These are phyloP conservation scores for Echinosophora koreensis DNA, from an alignment of 306 rosid genomes.

Conservation along the genomic window DNA sequence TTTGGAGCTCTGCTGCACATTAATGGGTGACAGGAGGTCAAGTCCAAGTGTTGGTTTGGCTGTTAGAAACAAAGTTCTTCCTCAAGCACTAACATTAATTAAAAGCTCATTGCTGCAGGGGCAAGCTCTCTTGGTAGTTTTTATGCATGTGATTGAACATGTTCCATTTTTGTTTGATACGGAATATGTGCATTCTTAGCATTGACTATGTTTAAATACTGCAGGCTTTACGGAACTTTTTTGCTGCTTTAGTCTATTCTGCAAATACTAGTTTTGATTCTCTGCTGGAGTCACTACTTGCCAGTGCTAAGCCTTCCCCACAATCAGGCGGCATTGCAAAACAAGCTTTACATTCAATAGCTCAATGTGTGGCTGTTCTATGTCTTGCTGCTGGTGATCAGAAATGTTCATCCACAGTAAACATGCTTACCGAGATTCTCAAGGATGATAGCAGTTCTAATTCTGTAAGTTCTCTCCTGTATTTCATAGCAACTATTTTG, in stretches of 20 bases:
- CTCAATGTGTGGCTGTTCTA: constrained; percentile 96
- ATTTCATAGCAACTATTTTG: constrained; percentile 29
- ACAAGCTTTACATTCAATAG: constrained; percentile 95
- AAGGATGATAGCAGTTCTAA: constrained; percentile 80
- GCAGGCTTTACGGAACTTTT: constrained; percentile 94
- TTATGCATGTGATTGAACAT: constrained; percentile 39
- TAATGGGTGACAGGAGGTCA: constrained; percentile 96
- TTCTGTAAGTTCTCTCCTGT: constrained; percentile 61
- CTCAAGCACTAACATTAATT: constrained; percentile 87
- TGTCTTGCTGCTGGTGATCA: constrained; percentile 98
- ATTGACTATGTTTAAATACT: constrained; percentile 22
- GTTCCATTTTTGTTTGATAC: constrained; percentile 22
- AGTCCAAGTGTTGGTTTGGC: constrained; percentile 89
- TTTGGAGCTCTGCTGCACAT: constrained; percentile 94
- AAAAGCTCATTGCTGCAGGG: constrained; percentile 98
- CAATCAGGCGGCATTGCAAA: constrained; percentile 97
- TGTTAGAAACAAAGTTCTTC: constrained; percentile 97
- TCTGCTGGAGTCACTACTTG: constrained; percentile 87
- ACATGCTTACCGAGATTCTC: constrained; percentile 93
- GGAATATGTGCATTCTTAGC: constrained; percentile 43
- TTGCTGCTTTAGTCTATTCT: constrained; percentile 89
- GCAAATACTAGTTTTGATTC: constrained; percentile 96
- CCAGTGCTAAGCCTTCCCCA: constrained; percentile 94
- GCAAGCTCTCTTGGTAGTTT: constrained; percentile 87
- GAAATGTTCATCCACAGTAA: constrained; percentile 87